Conservation (phyloP, 176 grass and related monocot species). For the Rhynchospora breviuscula region DNA sequence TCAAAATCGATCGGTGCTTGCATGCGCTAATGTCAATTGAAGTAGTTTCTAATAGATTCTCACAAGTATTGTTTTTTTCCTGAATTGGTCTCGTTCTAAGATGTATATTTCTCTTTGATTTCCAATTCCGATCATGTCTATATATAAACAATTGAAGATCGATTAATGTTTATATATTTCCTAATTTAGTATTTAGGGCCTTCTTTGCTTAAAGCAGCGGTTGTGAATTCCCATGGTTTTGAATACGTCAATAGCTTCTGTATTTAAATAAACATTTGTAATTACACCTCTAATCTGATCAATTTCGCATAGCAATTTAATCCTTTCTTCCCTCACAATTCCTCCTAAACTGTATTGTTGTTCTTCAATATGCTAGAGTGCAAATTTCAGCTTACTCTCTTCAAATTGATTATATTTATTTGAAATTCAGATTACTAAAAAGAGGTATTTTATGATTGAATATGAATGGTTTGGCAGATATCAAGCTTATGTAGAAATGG, state of each 20-base stretch:
- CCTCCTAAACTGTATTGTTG: not conserved
- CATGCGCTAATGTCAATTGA: not conserved
- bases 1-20: not conserved
- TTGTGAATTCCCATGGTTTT: not conserved
- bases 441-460: not conserved
- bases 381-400: not conserved
- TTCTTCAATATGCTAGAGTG: not conserved
- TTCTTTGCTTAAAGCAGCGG: not conserved
- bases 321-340: not conserved
- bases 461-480: not conserved
- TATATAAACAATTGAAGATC: not conserved
- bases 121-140: not conserved
- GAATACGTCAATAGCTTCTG: not conserved
- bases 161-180: not conserved
- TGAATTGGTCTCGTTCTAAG: not conserved
- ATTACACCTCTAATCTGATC: not conserved
- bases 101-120: not conserved
- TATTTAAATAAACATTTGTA: not conserved
- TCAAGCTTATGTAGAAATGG: conserved; percentile 41
- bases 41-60: not conserved
- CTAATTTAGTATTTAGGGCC: not conserved
- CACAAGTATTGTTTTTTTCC: not conserved
- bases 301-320: not conserved
- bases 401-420: not conserved
- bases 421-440: not conserved